Base-by-base conservation (phyloP, 2,329 filamentous ascomycete species). In the Botrytis fabae region DNA sequence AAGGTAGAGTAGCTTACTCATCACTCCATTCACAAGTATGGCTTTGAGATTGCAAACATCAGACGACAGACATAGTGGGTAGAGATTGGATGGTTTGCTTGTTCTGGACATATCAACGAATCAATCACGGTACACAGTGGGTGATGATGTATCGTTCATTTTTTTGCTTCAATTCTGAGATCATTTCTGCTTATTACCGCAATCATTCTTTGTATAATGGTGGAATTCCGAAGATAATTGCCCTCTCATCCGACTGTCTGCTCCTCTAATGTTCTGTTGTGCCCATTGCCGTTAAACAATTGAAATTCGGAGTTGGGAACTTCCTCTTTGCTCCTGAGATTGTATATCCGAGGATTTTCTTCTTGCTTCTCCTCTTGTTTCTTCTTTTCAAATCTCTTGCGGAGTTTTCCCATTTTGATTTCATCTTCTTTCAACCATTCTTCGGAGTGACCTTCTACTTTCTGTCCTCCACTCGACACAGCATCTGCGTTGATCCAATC, bases 401-500 rank as follows among this genome's bases (percentile, higher is more conserved):
- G 70, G 35, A 72, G 46, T 28, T 68, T 72, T 35, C 28, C n/a
- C 51, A 35, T 22, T 28, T 46, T 69, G 18, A 60, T n/a, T 25
- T 42, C 54, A 18, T 69, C 44, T 60, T 73, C 71, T 44, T 14
- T 73, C 44, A 61, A 20, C 71, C 71, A 73, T 32, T 35, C 71
- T 20, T 73, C 64, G 1, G 71, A 61, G 14, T 69, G 71, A 25
- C 54, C 63, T 54, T 73, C 25, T 14, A 69, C 40, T 25, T 51
- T 69, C 35, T 20, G 32, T 42, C 64, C 64, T 18, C 64, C 71
- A 32, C 40, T 69, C 7, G 48, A 38, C 25, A 14, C 64, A 44
- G 71, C 64, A 63, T 73, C 63, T 22, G 48, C n/a, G 32, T 73
- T 73, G 22, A 73, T 62, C 71, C 71, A 73, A 51, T 42, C 44